Base-by-base conservation (phyloP, 2,329 filamentous ascomycete species). In the Venturia pyrina region DNA sequence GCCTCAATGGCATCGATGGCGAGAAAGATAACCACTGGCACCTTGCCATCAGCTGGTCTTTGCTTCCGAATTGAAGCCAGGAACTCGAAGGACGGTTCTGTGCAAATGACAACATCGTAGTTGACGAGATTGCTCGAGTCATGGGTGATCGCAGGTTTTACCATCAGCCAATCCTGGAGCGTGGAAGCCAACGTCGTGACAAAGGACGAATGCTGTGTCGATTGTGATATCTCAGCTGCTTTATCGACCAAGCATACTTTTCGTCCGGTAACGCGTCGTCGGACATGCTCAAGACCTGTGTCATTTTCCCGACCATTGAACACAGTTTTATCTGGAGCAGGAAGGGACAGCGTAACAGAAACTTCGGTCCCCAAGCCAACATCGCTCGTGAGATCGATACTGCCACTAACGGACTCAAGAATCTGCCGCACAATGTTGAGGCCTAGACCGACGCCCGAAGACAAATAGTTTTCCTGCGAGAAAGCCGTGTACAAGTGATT, bases 371-470 rank as follows among this genome's bases (percentile, higher is more conserved):
- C 76, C 13, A 71, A 68, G 24, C 73, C 73, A 62, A 73, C 73
- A 46, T 74, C 71, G 41, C 75, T 76, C 32, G 71, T 69, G 2
- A 77, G 73, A 63, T 76, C 72, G 15, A 78, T 73, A 21, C 73
- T 73, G 24, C 76, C 76, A 24, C 73, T 73, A 8, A 77, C 64
- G 21, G 73, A 73, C 41, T 74, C 72, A 6, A 77, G 73, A 61
- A 77, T 74, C 65, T 75, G 74, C 65, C 75, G 75, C 46, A 77
- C 75, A 41, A 78, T 77, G 40, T 71, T 74, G n/a, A 78, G 69
- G 24, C 76, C 76, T 2, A 78, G 70, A 13, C 76, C 76, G 15
- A 75, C 76, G 15, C 76, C 76, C 40, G 75, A 73, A n/a, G 71
- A 73, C 5, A 77, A 66, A 32, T 74, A 72, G 21, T 77, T 75